Conservation (phyloP, 768 basidiomycete genomes). For the Suillus americanus region DNA sequence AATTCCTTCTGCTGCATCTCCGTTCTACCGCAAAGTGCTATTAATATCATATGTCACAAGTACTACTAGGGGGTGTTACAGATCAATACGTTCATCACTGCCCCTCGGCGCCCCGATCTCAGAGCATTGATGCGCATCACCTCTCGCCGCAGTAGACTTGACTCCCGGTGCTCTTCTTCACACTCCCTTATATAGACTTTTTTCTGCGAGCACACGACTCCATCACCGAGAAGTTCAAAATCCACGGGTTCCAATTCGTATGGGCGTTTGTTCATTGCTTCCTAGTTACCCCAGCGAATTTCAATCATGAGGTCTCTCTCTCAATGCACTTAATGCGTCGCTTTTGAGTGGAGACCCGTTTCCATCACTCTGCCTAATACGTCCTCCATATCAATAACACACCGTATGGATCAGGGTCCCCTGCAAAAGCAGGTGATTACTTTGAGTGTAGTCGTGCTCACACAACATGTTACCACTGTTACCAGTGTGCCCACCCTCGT, state of each 20-base stretch:
- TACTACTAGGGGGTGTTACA: background rate
- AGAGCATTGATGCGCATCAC: background rate
- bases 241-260: background rate
- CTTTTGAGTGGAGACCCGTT: background rate
- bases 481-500: background rate
- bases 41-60: background rate
- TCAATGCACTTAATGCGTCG: background rate
- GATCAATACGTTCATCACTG: background rate
- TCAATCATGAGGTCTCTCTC: background rate
- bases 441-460: background rate
- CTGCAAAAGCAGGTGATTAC: background rate
- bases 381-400: background rate
- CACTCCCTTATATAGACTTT: background rate
- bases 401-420: background rate
- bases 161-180: background rate
- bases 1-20: background rate
- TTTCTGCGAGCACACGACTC: background rate
- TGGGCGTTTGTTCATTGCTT: background rate
- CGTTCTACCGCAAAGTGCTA: background rate
- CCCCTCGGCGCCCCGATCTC: background rate
- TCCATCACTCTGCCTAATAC: background rate
- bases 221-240: background rate
- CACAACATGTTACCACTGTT: background rate
- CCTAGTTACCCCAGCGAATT: background rate
- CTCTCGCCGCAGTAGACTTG: background rate